Evolutionary conservation across 164 flowering plant species (phyloP).

Genomic region (Berberis vulgaris): DNA sequence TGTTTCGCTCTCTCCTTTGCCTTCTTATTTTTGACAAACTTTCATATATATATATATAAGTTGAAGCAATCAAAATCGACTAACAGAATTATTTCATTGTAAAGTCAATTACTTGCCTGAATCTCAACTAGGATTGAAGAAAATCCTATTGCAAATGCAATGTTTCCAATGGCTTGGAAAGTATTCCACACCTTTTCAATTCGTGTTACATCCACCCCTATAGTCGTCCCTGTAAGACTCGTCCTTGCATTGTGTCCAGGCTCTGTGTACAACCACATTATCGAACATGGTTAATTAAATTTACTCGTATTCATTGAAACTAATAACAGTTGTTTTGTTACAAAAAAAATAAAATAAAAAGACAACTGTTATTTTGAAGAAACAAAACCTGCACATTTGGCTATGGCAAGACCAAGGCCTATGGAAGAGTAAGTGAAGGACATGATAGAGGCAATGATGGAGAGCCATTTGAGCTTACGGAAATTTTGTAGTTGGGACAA

Average conservation of each 20-base stretch:
- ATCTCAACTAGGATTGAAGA: slow-evolving; percentile 83
- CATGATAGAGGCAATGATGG: slow-evolving; percentile 57
- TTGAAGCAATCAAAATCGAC: neutral
- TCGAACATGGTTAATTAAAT: neutral
- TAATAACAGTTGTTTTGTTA: neutral
- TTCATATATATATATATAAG: neutral
- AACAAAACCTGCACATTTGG: slow-evolving; percentile 31
- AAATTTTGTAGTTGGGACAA: slow-evolving; percentile 59
- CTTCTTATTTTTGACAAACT: no score
- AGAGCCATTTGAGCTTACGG: slow-evolving; percentile 50
- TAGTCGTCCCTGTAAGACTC: slow-evolving; percentile 49
- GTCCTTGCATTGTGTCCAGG: slow-evolving; percentile 42
- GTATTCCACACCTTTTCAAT: slow-evolving; percentile 68
- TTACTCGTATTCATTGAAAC: neutral
- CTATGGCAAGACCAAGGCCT: slow-evolving; percentile 51
- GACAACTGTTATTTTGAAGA: neutral
- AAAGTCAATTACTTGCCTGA: slow-evolving; percentile 40
- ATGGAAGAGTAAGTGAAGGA: slow-evolving; percentile 60
- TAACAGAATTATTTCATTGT: neutral
- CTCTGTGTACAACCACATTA: slow-evolving; percentile 7
- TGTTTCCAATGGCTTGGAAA: slow-evolving; percentile 86
- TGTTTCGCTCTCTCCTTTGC: no score
- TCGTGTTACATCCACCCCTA: slow-evolving; percentile 66
- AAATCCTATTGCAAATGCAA: slow-evolving; percentile 86
- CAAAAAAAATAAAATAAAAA: no score